A percentile compares a stretch with the other conserved stretches of the same genome.
Conservation (phyloP, 75 land plant genomes). For the Selaginella moellendorffii region DNA sequence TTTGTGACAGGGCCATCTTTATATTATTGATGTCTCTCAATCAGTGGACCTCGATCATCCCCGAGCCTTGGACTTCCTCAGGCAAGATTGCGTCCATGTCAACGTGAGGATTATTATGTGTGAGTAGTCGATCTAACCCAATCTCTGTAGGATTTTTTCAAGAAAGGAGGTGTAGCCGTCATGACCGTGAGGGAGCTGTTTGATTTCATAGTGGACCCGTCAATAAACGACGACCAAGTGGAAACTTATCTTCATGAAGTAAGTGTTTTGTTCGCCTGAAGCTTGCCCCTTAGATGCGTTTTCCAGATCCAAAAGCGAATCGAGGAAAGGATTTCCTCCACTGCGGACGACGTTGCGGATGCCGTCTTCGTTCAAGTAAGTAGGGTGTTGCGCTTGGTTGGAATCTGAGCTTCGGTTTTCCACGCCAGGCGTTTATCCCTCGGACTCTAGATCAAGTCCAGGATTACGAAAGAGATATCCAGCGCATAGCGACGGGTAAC, state of each 20-base stretch:
- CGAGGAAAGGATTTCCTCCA: conserved; percentile 27
- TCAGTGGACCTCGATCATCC: conserved; percentile 96
- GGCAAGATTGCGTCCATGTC: conserved; percentile 80
- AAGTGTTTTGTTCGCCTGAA: too few species aligned
- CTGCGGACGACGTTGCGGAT: conserved; percentile 60
- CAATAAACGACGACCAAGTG: conserved; percentile 53
- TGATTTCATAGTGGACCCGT: conserved; percentile 80
- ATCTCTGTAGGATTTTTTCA: conserved; percentile 65
- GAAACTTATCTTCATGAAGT: conserved; percentile 85
- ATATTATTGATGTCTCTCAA: conserved; percentile 92
- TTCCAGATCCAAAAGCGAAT: conserved; percentile 65
- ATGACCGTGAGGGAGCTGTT: conserved; percentile 87
- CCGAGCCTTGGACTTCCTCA: conserved; percentile 68
- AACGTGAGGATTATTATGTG: conserved; percentile 37
- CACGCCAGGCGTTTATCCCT: conserved; percentile 56
- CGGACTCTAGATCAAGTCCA: conserved; percentile 61
- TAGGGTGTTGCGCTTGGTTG: too few species aligned
- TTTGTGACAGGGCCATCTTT: conserved; percentile 64
- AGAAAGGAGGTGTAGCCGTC: conserved; percentile 73
- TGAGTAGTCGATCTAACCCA: not conserved
- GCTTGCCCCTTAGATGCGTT: too few species aligned
- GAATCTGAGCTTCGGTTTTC: not conserved
- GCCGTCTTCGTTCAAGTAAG: conserved; percentile 68
- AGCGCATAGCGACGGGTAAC: conserved; percentile 49
- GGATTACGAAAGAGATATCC: conserved; percentile 61